Conservation (phyloP, 768 basidiomycete genomes). For the Rhodocollybia butyracea region DNA sequence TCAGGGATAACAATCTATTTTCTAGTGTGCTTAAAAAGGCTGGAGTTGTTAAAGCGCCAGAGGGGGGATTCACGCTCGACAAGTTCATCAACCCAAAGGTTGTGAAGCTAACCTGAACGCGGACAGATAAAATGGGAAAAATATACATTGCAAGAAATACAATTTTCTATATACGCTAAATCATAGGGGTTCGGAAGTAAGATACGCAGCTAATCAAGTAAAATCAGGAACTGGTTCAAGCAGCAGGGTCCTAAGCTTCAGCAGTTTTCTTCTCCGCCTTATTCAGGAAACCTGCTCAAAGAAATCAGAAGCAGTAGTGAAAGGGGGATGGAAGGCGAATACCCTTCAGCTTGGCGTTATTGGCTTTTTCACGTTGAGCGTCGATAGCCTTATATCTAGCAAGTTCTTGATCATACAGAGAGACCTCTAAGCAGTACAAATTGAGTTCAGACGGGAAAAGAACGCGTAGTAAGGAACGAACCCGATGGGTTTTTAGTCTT, state of each 20-base stretch:
- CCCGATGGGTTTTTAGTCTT: conserved; percentile 63
- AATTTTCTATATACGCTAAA: neutral
- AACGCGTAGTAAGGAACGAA: conserved; percentile 18
- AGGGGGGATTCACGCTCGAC: conserved; percentile 50
- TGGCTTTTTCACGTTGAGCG: conserved; percentile 59
- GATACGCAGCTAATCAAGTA: no score
- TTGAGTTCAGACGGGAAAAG: neutral
- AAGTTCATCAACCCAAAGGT: conserved; percentile 58
- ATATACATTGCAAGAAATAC: neutral
- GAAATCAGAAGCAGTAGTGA: neutral
- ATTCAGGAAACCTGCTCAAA: conserved; percentile 49
- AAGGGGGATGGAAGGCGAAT: neutral
- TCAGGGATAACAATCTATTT: neutral
- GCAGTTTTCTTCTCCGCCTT: conserved; percentile 16
- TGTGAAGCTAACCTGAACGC: conserved; percentile 42
- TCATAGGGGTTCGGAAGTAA: neutral
- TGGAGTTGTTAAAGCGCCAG: conserved; percentile 61
- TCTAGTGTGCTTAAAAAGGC: conserved; percentile 71
- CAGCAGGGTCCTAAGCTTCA: neutral
- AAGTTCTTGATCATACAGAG: conserved; percentile 63
- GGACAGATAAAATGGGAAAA: neutral
- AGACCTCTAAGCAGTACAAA: conserved; percentile 40
- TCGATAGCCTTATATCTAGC: conserved; percentile 57
- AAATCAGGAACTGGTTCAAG: no score
- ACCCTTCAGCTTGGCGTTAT: conserved; percentile 79